Base-by-base conservation (phyloP, 345 rosid genomes). In the Geranium rotundifolium region DNA sequence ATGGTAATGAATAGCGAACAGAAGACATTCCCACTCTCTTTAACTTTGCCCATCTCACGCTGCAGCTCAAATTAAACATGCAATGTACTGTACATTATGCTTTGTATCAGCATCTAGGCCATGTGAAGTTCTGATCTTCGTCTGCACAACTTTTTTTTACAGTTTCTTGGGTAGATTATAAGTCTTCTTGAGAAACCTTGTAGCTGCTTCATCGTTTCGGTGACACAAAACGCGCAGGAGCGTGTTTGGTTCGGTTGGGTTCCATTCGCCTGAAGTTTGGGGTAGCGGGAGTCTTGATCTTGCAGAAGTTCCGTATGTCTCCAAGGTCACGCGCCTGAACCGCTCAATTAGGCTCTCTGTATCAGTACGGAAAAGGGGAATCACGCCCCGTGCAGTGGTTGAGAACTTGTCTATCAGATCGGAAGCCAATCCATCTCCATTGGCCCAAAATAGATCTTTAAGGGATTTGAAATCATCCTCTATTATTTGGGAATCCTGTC, bases 221-320 rank as follows among this genome's bases (percentile, higher is more conserved):
- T 86, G 82, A 71, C 99, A 93, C 69, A 93, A 69, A 60, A 90
- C 85, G 0, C 97, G 90, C 17, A 93, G 82, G 60, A 93, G 77
- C 0, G 96, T 90, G 79, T 93, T 90, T 27, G 99, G 88, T 34
- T 93, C 97, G 8, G 83, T 80, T 17, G 90, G 91, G 62, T 75
- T 85, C 99, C 99, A 93, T 68, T 93, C 86, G 54, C 97, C 91
- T 23, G 95, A 81, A 39, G 97, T 90, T 54, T 89, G 84, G 55
- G 95, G 99, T 49, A 93, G 75, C 18, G 99, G 97, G 64, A 88
- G 95, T 41, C 88, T 83, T 27, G 96, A 88, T 73, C 75, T 86
- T 6, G 89, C 90, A 50, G 96, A 80, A 55, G 97, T 83, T 56
- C 95, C 88, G 13, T 92, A 83, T 1, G 85, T 66, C 70, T 90